Evolutionary conservation across 495 filamentous ascomycete genomes (phyloP), one percentile per base, ranked within the genome.

Genomic region (Physcia stellaris): DNA sequence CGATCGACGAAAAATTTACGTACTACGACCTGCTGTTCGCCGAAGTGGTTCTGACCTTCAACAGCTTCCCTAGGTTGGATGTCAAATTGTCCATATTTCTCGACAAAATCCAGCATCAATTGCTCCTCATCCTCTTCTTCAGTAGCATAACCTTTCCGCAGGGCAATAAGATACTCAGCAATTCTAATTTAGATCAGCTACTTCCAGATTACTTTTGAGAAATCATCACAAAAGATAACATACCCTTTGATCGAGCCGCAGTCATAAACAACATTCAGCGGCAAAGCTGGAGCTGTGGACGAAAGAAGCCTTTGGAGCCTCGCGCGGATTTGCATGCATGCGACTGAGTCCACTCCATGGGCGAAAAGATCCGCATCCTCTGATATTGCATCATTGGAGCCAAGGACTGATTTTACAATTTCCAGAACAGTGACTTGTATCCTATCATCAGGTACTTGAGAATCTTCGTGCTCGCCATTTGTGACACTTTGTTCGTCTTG

Each of bases 341-440:
- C 64, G 5, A 62, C 42, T 4, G 67, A 71, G 44, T 71, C 68
- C 0, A 71, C 58, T 11, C 68, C 67, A 40, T 37, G 47, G 1
- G 48, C 43, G 39, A 67, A 70, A 4, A 71, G 41, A 43, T 71
- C 58, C 0, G 46, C 56, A n/a, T 58, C 47, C 5, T 55, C 58
- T 17, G 60, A 38, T 20, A 62, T 55, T 1, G 30, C 4, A 33
- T 50, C 39, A 11, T 35, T 30, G 1, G 39, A 44, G 6, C 43
- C 43, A 5, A 64, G 19, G 20, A 64, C 51, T 10, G 50, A 35
- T 17, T 46, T 40, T 19, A 65, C 55, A 9, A 54, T 35, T 4
- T 50, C 34, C 11, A 48, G 18, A 6, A 64, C 37, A 6, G 35
- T 37, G 4, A 42, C 41, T 1, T 46, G 30, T 4, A 64, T 31